Conservation (phyloP, 1,139 yeast species). For the Nakaseomyces delphensis region DNA sequence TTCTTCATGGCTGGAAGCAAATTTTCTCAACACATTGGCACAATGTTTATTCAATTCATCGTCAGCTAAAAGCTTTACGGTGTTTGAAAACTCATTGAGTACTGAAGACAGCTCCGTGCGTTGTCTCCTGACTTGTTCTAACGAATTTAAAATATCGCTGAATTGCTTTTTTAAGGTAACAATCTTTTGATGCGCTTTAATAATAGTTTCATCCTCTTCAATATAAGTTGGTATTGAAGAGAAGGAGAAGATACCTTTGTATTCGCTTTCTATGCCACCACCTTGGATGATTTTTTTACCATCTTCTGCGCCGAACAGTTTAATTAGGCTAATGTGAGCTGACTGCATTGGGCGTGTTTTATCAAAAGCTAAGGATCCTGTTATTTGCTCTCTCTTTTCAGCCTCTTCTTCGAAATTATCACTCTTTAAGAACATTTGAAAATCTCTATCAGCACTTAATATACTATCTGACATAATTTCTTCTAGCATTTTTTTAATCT, state of each 20-base stretch:
- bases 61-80: slow-evolving; percentile 49
- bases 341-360: slow-evolving; percentile 35
- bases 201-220: slow-evolving; percentile 70
- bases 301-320: slow-evolving; percentile 13
- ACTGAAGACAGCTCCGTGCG: slow-evolving; percentile 58
- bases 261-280: slow-evolving; percentile 10
- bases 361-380: slow-evolving; percentile 40
- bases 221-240: slow-evolving; percentile 37
- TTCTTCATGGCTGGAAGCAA: slow-evolving; percentile 58
- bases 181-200: slow-evolving; percentile 55
- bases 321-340: slow-evolving; percentile 17
- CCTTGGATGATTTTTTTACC: slow-evolving; percentile 5
- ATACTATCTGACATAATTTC: slow-evolving; percentile 50
- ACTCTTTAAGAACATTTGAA: slow-evolving; percentile 54
- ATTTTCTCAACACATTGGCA: slow-evolving; percentile 46
- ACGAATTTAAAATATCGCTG: slow-evolving; percentile 52
- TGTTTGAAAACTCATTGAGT: slow-evolving; percentile 49
- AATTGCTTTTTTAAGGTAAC: slow-evolving; percentile 66
- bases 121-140: slow-evolving; percentile 63
- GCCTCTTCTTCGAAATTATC: slow-evolving; percentile 35
- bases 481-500: slow-evolving; percentile 70
- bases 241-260: slow-evolving; percentile 9
- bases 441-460: slow-evolving; percentile 60
- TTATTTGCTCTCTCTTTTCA: slow-evolving; percentile 47
- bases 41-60: slow-evolving; percentile 63